These are phyloP conservation scores for Cordyceps farinosa DNA, from an alignment of 2,329 filamentous ascomycete species.

Conservation along the genomic window DNA sequence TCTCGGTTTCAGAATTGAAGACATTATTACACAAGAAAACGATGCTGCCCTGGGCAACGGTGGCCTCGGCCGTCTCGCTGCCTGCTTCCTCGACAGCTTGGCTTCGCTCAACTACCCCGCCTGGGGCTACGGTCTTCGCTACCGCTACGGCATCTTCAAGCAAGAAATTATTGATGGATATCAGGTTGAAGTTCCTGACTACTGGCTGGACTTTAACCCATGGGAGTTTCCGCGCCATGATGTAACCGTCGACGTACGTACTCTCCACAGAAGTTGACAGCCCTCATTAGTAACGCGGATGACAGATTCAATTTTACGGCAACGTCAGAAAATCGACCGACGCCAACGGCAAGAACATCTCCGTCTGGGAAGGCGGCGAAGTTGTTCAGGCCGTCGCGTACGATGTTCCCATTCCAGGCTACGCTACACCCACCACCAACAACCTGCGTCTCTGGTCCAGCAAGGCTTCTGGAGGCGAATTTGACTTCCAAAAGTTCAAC, in stretches of 20 bases:
- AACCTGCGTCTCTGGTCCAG: slow-evolving; percentile 97
- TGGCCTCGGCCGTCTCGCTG: slow-evolving; percentile 88
- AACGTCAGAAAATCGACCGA: slow-evolving; percentile 72
- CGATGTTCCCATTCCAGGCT: slow-evolving; percentile 89
- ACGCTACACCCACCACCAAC: slow-evolving; percentile 85
- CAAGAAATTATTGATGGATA: slow-evolving; percentile 98
- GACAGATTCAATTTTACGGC: slow-evolving; percentile 89
- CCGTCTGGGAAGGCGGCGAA: slow-evolving; percentile 89
- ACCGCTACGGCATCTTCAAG: slow-evolving; percentile 98
- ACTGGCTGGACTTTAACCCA: slow-evolving; percentile 98
- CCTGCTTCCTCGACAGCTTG: slow-evolving; percentile 94
- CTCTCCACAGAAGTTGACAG: not conserved
- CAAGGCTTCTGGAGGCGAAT: slow-evolving; percentile 94
- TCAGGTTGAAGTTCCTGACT: slow-evolving; percentile 96
- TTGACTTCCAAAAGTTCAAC: slow-evolving; percentile 99
- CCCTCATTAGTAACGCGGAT: not conserved
- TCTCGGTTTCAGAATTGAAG: slow-evolving; percentile 94
- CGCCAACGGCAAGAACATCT: slow-evolving; percentile 68
- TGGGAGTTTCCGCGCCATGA: slow-evolving; percentile 98
- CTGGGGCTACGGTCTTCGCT: slow-evolving; percentile 95
- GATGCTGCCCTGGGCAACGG: slow-evolving; percentile 96
- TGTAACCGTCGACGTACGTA: slow-evolving; percentile 73
- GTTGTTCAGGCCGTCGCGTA: slow-evolving; percentile 89
- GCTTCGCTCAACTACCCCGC: slow-evolving; percentile 93
- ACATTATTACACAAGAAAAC: slow-evolving; percentile 90